Base-by-base conservation (phyloP, 2,329 filamentous ascomycete species). In the Tympanopsis confertula region DNA sequence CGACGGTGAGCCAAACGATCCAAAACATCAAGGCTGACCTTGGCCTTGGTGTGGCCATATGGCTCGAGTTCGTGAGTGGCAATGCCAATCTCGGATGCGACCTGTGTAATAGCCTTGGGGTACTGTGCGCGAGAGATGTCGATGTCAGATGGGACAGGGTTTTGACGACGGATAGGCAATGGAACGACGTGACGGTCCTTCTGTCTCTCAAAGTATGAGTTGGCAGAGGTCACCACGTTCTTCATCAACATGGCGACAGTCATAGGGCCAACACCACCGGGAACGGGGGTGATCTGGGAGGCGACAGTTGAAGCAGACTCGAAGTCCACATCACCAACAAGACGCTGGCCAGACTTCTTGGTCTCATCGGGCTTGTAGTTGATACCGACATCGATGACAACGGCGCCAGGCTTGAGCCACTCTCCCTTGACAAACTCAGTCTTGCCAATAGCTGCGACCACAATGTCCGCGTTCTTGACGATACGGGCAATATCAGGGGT, bases 211-310 rank as follows among this genome's bases (percentile, higher is more conserved):
- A 91, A 91, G 53, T 86, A 88, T 40, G 74, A 66, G 36, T 79
- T 82, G 24, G 91, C 82, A 22, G 89, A 81, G 48, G 89, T 82
- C 39, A 96, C 82, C 5, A 96, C 88, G 54, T 98, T 98, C 60
- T 94, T 85, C 50, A 98, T 67, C 35, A 98, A 70, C 91, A 98
- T 98, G 42, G 91, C 91, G 45, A 98, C 88, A 3, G 91, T 98
- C 91, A 98, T 98, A 37, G 91, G 91, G 0, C 91, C 91, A 41
- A 98, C 91, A 58, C 91, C 91, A 40, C 91, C 91, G 2, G 91
- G 91, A 2, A 98, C 91, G 1, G 91, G 91, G 2, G 91, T 98
- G 53, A 98, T 95, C 52, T 84, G 75, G 2, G 88, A 94, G 15
- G 88, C 91, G 30, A 95, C 83, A 55, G 93, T 70, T 13, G 71